phyloP scores from a whole-genome alignment of 352 stramenopile genomes.

The Globisporangium paroecandrum region DNA sequence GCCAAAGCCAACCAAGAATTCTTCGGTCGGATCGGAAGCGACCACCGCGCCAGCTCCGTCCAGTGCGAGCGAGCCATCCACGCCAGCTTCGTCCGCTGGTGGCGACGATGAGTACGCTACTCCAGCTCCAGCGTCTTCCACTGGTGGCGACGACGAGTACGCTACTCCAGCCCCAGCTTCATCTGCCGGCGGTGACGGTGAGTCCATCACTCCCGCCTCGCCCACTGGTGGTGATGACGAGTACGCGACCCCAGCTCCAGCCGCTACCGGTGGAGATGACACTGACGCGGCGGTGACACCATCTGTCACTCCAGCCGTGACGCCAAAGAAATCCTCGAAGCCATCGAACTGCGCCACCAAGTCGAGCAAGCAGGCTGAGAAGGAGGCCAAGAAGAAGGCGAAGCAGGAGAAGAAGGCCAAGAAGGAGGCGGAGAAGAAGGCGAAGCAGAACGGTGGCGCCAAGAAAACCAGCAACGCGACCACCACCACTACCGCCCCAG shows the following conservation, averaged over 20 bases:
- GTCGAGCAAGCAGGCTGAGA: neutral
- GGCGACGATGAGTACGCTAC: neutral
- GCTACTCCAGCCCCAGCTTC: slow-evolving; percentile 6
- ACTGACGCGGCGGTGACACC: neutral
- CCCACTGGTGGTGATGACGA: neutral
- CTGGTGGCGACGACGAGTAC: neutral
- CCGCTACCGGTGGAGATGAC: neutral
- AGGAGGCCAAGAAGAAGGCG: slow-evolving; percentile 5
- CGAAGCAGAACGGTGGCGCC: neutral
- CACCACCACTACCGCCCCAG: neutral
- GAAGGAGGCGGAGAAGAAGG: slow-evolving; percentile 4
- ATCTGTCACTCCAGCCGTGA: slow-evolving; percentile 9
- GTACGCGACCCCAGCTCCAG: neutral
- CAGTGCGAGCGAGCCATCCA: neutral
- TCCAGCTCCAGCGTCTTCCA: neutral
- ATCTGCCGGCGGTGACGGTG: neutral
- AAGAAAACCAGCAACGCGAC: neutral
- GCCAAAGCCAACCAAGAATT: slow-evolving; percentile 2
- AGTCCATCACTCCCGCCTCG: neutral
- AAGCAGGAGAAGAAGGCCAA: slow-evolving; percentile 8
- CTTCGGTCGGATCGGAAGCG: slow-evolving; percentile 5
- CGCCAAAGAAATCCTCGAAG: slow-evolving; percentile 10
- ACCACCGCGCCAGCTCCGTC: slow-evolving; percentile 1
- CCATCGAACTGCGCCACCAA: slow-evolving; percentile 7
- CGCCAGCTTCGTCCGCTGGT: neutral